Evolutionary conservation across 2,329 filamentous ascomycete species (phyloP), one percentile per base, ranked within the genome.

Genomic region (Plenodomus lindquistii): DNA sequence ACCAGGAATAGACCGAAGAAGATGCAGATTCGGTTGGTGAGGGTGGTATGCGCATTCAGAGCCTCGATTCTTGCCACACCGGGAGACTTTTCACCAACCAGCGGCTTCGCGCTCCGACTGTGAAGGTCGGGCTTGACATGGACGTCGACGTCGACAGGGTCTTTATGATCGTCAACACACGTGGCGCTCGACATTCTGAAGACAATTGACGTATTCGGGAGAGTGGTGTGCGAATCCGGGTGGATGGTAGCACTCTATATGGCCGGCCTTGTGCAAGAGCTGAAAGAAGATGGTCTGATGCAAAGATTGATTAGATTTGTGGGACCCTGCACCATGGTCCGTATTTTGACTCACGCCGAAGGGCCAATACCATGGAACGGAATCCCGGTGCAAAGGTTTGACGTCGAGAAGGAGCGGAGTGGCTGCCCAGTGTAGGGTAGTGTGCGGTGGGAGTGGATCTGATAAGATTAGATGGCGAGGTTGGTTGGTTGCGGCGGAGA

Each of bases 1-100:
- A 87, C 72, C 24, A 87, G 65, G 64, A 87, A 87, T 54, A 87
- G 75, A 19, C 83, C 76, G 9, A 80, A 60, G 68, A 87, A 86
- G 64, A 88, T 77, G 52, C 77, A 74, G 50, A 82, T 54, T 22
- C 82, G 81, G 63, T 86, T 82, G 13, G 57, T 49, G 3, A 69
- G 52, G 16, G 79, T 82, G 31, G 86, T 77, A 52, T 81, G 76
- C 8, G 75, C 69, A 6, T 79, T 71, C 39, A 86, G 73, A 22
- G 79, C 80, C 66, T 85, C 81, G 52, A 86, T 79, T 10, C 84
- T 80, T n/a, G 66, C 71, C 6, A 87, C 83, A 65, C 84, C 84
- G 4, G 81, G 74, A 15, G 72, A 76, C 51, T 69, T 74, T 31
- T 48, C 55, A n/a, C 61, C 64, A 10, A 61, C 48, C 7, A 70